phyloP scores from a whole-genome alignment of 1,284 basidiomycete species.

The Coniferiporia sulphurascens region DNA sequence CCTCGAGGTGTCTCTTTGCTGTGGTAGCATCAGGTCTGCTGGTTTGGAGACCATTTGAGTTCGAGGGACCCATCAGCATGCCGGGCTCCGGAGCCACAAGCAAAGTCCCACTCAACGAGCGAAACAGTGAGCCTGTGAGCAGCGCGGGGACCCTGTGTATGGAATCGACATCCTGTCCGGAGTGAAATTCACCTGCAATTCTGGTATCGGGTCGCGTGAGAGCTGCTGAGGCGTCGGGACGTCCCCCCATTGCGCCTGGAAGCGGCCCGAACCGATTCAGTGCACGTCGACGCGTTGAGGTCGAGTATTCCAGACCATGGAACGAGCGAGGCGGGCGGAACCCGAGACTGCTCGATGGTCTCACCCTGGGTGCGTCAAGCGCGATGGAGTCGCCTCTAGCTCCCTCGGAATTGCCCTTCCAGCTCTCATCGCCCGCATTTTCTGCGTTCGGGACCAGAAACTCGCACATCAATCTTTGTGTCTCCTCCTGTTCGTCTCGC shows the following conservation, averaged over 20 bases:
- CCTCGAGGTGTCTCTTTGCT: not conserved
- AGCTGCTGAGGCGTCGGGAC: not conserved
- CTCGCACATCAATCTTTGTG: not conserved
- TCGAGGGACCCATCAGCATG: not conserved
- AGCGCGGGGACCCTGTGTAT: not conserved
- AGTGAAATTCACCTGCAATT: not conserved
- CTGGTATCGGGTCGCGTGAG: too few species aligned
- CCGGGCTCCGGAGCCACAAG: not conserved
- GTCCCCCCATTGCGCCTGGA: not conserved
- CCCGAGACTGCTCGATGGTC: not conserved
- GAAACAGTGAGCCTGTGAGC: not conserved
- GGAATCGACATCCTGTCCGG: not conserved
- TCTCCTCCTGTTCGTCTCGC: not conserved
- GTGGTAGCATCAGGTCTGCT: not conserved
- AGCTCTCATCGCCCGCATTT: not conserved
- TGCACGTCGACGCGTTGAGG: constrained; percentile 6
- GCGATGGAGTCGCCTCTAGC: not conserved
- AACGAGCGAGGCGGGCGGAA: not conserved
- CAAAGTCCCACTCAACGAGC: not conserved
- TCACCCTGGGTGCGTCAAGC: not conserved
- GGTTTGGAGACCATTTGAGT: not conserved
- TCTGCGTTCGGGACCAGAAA: not conserved
- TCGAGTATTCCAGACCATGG: not conserved
- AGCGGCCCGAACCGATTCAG: not conserved
- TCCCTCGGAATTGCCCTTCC: not conserved